These are phyloP conservation scores for Adansonia rubrostipa DNA, from an alignment of 441 rosid species.

Conservation along the genomic window DNA sequence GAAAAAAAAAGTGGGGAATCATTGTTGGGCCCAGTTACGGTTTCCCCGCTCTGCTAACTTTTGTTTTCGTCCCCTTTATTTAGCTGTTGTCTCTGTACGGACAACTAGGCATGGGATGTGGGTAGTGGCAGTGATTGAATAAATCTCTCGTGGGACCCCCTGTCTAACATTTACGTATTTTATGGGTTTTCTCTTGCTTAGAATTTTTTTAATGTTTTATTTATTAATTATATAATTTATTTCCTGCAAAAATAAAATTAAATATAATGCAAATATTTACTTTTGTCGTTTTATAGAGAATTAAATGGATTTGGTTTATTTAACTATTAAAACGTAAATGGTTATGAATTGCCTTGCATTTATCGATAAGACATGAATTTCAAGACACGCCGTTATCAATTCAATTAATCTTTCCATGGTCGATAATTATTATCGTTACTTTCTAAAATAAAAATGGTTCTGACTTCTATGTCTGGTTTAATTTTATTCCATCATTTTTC, in stretches of 20 bases:
- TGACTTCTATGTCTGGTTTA: neutral
- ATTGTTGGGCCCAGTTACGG: constrained; percentile 23
- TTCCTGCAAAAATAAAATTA: no score
- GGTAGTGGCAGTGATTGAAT: neutral
- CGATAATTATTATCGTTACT: neutral
- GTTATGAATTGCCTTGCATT: neutral
- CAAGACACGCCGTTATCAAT: neutral
- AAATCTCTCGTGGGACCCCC: neutral
- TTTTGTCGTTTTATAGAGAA: neutral
- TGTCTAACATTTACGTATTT: neutral
- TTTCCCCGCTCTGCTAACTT: constrained; percentile 30
- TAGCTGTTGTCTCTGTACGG: constrained; percentile 30
- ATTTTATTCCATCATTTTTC: no score
- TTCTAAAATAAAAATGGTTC: neutral
- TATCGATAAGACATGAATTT: neutral
- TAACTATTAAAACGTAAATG: no score
- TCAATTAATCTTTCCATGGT: neutral
- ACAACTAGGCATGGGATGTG: neutral
- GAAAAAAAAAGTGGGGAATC: neutral
- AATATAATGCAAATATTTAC: neutral
- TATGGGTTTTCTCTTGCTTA: neutral
- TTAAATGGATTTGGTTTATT: neutral
- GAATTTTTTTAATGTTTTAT: no score
- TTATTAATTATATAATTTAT: no score
- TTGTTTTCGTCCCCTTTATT: neutral